Conservation (phyloP, 257 asterid species). For the Solanum sitiens region DNA sequence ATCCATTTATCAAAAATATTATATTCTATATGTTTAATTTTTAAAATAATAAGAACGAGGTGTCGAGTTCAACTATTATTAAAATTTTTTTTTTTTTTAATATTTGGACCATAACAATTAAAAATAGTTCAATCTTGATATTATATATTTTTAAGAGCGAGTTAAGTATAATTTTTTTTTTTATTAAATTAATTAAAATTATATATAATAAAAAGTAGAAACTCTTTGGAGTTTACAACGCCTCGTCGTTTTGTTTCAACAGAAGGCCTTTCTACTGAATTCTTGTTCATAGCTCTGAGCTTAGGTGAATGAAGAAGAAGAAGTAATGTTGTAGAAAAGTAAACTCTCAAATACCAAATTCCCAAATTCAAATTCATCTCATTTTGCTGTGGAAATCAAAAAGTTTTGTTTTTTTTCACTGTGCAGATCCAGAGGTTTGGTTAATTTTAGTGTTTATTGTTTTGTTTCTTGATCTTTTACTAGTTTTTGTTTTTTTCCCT, state of each 20-base stretch:
- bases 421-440: not conserved
- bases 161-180: too few species aligned
- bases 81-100: too few species aligned
- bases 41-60: too few species aligned
- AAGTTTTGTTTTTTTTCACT: not conserved
- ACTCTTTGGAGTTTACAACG: not conserved
- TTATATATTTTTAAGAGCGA: too few species aligned
- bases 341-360: not conserved
- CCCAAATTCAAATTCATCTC: not conserved
- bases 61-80: not conserved
- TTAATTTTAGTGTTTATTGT: not conserved
- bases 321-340: not conserved
- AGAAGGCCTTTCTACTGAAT: not conserved
- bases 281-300: not conserved
- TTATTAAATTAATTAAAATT: not conserved
- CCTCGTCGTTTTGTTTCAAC: not conserved
- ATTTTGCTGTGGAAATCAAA: not conserved
- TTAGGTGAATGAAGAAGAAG: not conserved
- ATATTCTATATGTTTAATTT: too few species aligned
- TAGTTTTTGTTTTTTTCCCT: not conserved
- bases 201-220: not conserved
- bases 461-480: not conserved
- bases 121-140: not conserved
- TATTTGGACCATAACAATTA: not conserved
- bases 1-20: not conserved